Evolutionary conservation across 2,329 filamentous ascomycete species (phyloP).

Genomic region (Sphaerulina populicola): DNA sequence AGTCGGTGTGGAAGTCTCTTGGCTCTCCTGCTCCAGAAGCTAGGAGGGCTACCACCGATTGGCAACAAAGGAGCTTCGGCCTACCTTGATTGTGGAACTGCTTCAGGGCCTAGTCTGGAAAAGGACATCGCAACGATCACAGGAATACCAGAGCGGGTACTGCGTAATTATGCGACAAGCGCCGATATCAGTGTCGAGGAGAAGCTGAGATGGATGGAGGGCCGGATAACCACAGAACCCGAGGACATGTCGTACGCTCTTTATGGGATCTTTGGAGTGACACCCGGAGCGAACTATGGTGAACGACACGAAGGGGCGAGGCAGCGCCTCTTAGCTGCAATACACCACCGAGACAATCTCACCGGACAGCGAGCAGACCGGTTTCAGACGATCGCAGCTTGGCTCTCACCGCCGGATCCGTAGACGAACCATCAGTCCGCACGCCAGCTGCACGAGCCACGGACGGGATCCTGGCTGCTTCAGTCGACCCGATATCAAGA

Average conservation of each 20-base stretch:
- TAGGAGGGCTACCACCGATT: no score
- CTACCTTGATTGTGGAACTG: neutral
- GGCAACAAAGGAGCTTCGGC: no score
- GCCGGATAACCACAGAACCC: slow-evolving; percentile 10
- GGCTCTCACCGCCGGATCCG: slow-evolving; percentile 21
- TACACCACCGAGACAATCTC: slow-evolving; percentile 1
- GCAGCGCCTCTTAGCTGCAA: slow-evolving; percentile 12
- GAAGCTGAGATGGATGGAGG: slow-evolving; percentile 20
- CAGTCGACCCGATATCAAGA: slow-evolving; percentile 12
- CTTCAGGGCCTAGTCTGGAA: slow-evolving; percentile 8
- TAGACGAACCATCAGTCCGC: slow-evolving; percentile 16
- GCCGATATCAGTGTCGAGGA: slow-evolving; percentile 6
- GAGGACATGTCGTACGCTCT: slow-evolving; percentile 21
- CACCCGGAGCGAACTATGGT: slow-evolving; percentile 14
- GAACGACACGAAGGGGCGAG: slow-evolving; percentile 15
- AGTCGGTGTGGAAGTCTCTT: no score
- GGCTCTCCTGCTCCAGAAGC: no score
- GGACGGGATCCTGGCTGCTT: slow-evolving; percentile 19
- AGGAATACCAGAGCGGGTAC: slow-evolving; percentile 12
- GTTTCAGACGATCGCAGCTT: slow-evolving; percentile 14
- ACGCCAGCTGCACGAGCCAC: slow-evolving; percentile 7
- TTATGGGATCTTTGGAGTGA: slow-evolving; percentile 17
- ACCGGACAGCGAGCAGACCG: slow-evolving; percentile 8
- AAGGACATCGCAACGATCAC: slow-evolving; percentile 11
- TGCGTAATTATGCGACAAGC: slow-evolving; percentile 14